These are phyloP conservation scores for Hypsizygus marmoreus DNA, from an alignment of 768 basidiomycete species.

Conservation along the genomic window DNA sequence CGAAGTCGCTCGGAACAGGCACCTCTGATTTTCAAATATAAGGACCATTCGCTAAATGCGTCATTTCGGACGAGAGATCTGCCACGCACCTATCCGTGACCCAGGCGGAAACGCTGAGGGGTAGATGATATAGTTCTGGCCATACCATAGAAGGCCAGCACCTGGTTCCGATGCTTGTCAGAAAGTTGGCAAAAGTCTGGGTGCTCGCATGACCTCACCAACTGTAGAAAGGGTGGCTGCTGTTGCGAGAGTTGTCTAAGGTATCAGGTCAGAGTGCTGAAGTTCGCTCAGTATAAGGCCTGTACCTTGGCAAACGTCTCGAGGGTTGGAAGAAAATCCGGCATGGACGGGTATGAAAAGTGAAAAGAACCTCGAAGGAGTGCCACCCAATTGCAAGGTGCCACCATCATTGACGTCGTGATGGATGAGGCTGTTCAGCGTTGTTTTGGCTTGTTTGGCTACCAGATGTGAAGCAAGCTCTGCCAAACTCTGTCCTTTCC, in stretches of 20 bases:
- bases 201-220: slow-evolving; percentile 35
- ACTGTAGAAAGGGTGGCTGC: slow-evolving; percentile 59
- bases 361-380: no score
- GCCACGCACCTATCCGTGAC: slow-evolving; percentile 64
- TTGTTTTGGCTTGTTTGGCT: no score
- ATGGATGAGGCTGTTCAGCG: no score
- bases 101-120: slow-evolving; percentile 81
- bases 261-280: neutral
- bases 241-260: slow-evolving; percentile 55
- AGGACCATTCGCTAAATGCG: neutral
- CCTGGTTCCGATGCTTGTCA: slow-evolving; percentile 37
- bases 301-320: slow-evolving; percentile 50
- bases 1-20: slow-evolving; percentile 65
- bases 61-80: slow-evolving; percentile 10
- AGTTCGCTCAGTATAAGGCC: neutral
- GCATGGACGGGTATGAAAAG: no score
- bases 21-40: slow-evolving; percentile 52
- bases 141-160: slow-evolving; percentile 77
- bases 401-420: no score
- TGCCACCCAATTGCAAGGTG: no score
- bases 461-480: no score
- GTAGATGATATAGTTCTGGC: slow-evolving; percentile 89
- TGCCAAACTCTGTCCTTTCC: no score
- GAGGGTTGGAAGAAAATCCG: no score
- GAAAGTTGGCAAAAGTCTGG: slow-evolving; percentile 9